These are phyloP conservation scores for Benincasa hispida DNA, from an alignment of 306 rosid genomes.

Conservation along the genomic window DNA sequence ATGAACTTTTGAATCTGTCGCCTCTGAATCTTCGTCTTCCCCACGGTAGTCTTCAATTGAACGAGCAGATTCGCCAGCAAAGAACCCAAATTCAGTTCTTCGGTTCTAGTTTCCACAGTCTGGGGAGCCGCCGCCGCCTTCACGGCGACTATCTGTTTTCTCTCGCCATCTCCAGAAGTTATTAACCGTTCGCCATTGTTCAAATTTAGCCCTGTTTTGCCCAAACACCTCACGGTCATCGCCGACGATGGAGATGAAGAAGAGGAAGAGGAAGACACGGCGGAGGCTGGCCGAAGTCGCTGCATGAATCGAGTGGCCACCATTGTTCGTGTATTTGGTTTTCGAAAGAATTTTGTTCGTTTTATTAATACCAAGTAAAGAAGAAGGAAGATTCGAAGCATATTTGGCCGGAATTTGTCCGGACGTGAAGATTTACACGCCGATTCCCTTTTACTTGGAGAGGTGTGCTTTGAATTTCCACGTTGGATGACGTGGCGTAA, in stretches of 20 bases:
- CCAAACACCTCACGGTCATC: background rate
- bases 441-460: background rate
- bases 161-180: background rate
- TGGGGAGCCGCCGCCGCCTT: conserved; percentile 10
- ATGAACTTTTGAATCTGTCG: conserved; percentile 27
- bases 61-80: conserved; percentile 1
- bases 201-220: background rate
- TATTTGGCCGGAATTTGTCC: conserved; percentile 5
- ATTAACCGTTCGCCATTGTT: background rate
- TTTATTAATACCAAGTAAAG: background rate
- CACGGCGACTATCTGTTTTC: background rate
- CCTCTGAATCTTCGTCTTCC: background rate
- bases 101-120: background rate
- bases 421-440: background rate
- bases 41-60: conserved; percentile 11
- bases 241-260: background rate
- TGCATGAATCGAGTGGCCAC: conserved; percentile 21
- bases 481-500: background rate
- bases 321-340: conserved; percentile 10
- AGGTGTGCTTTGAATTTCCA: background rate
- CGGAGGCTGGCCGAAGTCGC: conserved; percentile 9
- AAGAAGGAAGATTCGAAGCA: background rate
- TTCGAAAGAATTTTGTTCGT: background rate
- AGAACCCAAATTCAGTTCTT: conserved; percentile 14
- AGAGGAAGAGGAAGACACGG: conserved; percentile 10